These are phyloP conservation scores for Reticulascus tulasneorum DNA, from an alignment of 2,329 filamentous ascomycete genomes.

Conservation along the genomic window DNA sequence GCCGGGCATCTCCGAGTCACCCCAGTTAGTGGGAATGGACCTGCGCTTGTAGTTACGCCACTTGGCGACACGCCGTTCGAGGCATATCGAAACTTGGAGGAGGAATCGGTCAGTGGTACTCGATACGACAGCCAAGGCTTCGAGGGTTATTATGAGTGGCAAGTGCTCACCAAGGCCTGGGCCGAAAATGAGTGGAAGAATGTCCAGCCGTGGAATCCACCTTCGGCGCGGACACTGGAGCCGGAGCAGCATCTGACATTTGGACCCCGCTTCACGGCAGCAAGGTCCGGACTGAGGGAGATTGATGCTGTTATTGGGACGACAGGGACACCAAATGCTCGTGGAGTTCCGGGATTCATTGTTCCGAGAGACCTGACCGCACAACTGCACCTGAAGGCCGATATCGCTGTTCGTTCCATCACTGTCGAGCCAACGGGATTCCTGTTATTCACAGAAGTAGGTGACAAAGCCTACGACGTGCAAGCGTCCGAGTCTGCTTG, in stretches of 20 bases:
- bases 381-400: constrained; percentile 39
- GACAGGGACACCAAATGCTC: constrained; percentile 42
- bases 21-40: constrained; percentile 45
- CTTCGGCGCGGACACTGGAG: constrained; percentile 41
- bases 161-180: constrained; percentile 49
- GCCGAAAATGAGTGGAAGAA: constrained; percentile 52
- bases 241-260: constrained; percentile 42
- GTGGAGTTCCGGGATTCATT: constrained; percentile 53
- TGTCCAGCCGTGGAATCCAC: constrained; percentile 47
- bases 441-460: constrained; percentile 24
- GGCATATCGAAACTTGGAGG: constrained; percentile 49
- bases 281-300: constrained; percentile 35
- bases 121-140: constrained; percentile 51
- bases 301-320: constrained; percentile 42
- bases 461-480: constrained; percentile 31
- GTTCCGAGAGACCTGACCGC: constrained; percentile 43
- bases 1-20: constrained; percentile 53
- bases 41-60: constrained; percentile 51
- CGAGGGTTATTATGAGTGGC: constrained; percentile 60
- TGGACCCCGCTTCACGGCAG: constrained; percentile 48
- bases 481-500: constrained; percentile 39
- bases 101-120: constrained; percentile 34
- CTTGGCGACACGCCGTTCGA: constrained; percentile 43
- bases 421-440: constrained; percentile 31
- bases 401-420: constrained; percentile 35